Conservation (phyloP, 148 eudicot species). For the Amaranthus cruentus region DNA sequence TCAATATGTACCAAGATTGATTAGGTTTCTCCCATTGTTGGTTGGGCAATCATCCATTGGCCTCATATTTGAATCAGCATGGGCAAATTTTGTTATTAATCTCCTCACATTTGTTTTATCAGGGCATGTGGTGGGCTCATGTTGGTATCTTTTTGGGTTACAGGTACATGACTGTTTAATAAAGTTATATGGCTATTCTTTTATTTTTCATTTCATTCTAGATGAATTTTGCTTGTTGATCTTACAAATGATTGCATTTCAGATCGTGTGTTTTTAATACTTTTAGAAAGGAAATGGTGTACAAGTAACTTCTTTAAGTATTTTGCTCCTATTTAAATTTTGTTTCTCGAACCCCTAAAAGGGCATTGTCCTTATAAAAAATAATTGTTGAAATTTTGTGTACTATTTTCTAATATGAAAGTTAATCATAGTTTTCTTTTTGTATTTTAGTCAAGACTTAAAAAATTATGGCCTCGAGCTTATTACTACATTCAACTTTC, state of each 20-base stretch:
- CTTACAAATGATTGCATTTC: not conserved
- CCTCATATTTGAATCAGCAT: conserved; percentile 72
- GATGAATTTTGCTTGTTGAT: not conserved
- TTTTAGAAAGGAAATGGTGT: not conserved
- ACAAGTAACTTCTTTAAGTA: not conserved
- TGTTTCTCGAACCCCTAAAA: too few relatives aligned
- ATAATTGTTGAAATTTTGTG: too few relatives aligned
- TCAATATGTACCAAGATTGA: conserved; percentile 68
- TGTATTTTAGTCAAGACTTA: too few relatives aligned
- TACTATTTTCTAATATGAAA: too few relatives aligned
- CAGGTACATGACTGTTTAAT: conserved; percentile 37
- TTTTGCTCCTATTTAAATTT: too few relatives aligned
- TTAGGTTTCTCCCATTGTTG: conserved; percentile 57
- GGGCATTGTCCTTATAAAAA: too few relatives aligned
- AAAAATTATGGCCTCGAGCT: too few relatives aligned
- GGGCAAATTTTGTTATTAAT: conserved; percentile 75
- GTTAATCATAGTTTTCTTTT: too few relatives aligned
- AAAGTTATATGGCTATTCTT: not conserved
- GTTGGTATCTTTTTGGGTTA: conserved; percentile 83
- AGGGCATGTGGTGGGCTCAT: conserved; percentile 78
- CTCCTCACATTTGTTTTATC: conserved; percentile 67
- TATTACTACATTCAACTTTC: too few relatives aligned
- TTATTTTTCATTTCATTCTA: not conserved
- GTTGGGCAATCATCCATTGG: conserved; percentile 62
- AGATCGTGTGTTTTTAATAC: not conserved